phyloP scores from a whole-genome alignment of 331 rosid genomes.

The Acacia concinna region DNA sequence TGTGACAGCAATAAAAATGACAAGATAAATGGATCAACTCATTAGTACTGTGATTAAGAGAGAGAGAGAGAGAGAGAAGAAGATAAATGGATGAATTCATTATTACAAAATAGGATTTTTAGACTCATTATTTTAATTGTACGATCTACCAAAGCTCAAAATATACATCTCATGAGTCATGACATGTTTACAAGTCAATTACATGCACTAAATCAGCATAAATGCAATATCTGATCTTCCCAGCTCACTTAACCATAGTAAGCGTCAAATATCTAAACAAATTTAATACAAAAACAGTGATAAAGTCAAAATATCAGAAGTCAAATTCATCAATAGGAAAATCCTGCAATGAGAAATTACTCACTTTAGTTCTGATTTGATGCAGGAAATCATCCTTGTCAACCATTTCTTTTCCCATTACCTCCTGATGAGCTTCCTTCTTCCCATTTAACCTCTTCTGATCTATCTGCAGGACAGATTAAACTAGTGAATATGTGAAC shows the following conservation, averaged over 20 bases:
- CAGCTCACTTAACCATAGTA: not conserved
- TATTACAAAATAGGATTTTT: not conserved
- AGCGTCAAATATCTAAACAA: not conserved
- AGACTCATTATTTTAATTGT: not conserved
- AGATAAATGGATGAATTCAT: not conserved
- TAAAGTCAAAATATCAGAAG: not conserved
- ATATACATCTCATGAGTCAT: not conserved
- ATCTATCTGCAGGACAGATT: conserved; percentile 37
- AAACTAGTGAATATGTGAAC: conserved; percentile 19
- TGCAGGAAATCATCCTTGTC: conserved; percentile 81
- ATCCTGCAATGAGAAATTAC: conserved; percentile 20
- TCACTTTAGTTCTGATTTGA: conserved; percentile 84
- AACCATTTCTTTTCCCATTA: conserved; percentile 37
- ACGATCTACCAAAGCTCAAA: not conserved
- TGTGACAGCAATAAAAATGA: conserved; percentile 23
- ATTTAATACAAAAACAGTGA: not conserved
- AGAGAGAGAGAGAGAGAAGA: no score
- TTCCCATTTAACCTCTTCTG: conserved; percentile 41
- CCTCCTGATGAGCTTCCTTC: conserved; percentile 49
- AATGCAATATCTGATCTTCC: not conserved
- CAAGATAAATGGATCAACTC: not conserved
- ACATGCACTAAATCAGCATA: not conserved
- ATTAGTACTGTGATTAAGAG: not conserved
- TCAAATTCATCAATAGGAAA: not conserved
- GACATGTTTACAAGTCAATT: not conserved